These are phyloP conservation scores for Hyphopichia wangnamkhiaoensis DNA, from an alignment of 1,139 yeast species.

Conservation along the genomic window DNA sequence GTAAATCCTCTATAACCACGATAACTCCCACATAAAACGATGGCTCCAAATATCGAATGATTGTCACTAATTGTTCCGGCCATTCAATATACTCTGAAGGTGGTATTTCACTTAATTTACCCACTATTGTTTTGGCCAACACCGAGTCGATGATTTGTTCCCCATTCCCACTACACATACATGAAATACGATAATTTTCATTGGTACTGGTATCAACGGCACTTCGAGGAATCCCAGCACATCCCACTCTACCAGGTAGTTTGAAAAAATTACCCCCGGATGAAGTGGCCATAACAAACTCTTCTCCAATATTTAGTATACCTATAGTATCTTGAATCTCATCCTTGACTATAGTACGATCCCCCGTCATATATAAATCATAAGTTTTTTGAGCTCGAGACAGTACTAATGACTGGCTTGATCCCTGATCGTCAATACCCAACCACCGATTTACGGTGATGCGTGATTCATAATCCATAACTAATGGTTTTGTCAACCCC, in stretches of 20 bases:
- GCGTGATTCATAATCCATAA: conserved; percentile 16
- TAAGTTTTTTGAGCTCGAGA: conserved; percentile 14
- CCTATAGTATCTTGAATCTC: conserved; percentile 39
- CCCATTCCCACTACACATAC: conserved; percentile 59
- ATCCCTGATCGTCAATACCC: background rate
- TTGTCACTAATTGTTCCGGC: background rate
- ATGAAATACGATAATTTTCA: conserved; percentile 24
- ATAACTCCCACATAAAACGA: conserved; percentile 37
- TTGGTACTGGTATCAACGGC: conserved; percentile 30
- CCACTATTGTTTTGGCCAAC: background rate
- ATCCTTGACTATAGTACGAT: background rate
- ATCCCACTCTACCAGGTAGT: conserved; percentile 51
- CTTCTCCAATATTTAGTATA: conserved; percentile 16
- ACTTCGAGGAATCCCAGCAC: conserved; percentile 53
- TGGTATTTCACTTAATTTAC: background rate
- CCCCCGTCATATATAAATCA: conserved; percentile 7
- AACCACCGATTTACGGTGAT: background rate
- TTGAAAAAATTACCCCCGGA: conserved; percentile 58
- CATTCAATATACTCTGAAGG: conserved; percentile 9
- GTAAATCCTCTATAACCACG: conserved; percentile 18
- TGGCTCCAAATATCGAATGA: background rate
- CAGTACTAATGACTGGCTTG: conserved; percentile 19
- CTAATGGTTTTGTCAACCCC: conserved; percentile 30
- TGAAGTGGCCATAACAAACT: conserved; percentile 34
- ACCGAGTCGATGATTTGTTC: conserved; percentile 44